Percentiles rank a stretch among this genome's conserved stretches.
These are phyloP conservation scores for Moesziomyces aphidis DNA, from an alignment of 1,284 basidiomycete genomes.

Conservation along the genomic window DNA sequence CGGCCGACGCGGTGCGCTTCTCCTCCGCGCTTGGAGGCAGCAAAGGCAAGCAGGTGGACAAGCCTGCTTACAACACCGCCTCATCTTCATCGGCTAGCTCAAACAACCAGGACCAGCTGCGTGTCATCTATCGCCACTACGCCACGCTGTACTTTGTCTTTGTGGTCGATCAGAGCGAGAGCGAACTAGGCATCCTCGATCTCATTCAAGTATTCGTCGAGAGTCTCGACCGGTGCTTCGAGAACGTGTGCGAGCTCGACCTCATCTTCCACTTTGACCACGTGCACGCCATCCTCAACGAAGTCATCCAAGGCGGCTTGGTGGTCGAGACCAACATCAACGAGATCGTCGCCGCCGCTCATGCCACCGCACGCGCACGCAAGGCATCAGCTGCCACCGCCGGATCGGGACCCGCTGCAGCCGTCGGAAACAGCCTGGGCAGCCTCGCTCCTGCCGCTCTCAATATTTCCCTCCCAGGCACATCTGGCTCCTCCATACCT, in stretches of 20 bases:
- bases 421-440: constrained; percentile 12
- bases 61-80: background rate
- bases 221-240: constrained; percentile 91
- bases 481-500: constrained; percentile 14
- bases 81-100: background rate
- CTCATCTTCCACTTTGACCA: constrained; percentile 99
- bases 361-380: constrained; percentile 33
- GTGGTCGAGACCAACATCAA: constrained; percentile 98
- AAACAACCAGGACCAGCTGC: constrained; percentile 53
- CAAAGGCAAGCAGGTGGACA: constrained; percentile 11
- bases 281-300: constrained; percentile 92
- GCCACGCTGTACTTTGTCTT: constrained; percentile 98
- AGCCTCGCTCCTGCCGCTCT: constrained; percentile 20
- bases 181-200: constrained; percentile 94
- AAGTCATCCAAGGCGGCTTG: constrained; percentile 95
- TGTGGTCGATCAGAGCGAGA: constrained; percentile 93
- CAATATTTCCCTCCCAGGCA: constrained; percentile 26
- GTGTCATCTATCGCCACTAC: constrained; percentile 73
- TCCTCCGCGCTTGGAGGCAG: constrained; percentile 9
- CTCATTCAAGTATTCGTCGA: constrained; percentile 99
- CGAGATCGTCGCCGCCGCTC: constrained; percentile 78
- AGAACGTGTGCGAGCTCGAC: constrained; percentile 98
- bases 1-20: constrained; percentile 41
- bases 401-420: constrained; percentile 4
- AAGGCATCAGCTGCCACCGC: constrained; percentile 24